These are phyloP conservation scores for Malus domestica DNA, from an alignment of 306 rosid genomes.

Conservation along the genomic window ASM211411v1 NC_041797.1:10320501-10321000, in stretches of 20 bases:
- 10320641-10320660: neutral
- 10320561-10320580: neutral
- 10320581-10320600: neutral
- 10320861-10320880: neutral
- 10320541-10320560: neutral
- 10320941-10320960: neutral
- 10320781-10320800: neutral
- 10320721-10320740: neutral
- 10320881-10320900: neutral
- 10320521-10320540: neutral
- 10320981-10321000: neutral
- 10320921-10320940: neutral
- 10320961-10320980: neutral
- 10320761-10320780: neutral
- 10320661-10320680: neutral
- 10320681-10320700: neutral
- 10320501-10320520: neutral
- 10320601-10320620: neutral
- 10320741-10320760: neutral
- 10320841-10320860: neutral
- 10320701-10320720: neutral
- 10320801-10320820: neutral
- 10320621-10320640: neutral
- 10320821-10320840: neutral
- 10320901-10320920: neutral